phyloP scores from a whole-genome alignment of 768 basidiomycete genomes.

The Fomitopsis serialis region DNA sequence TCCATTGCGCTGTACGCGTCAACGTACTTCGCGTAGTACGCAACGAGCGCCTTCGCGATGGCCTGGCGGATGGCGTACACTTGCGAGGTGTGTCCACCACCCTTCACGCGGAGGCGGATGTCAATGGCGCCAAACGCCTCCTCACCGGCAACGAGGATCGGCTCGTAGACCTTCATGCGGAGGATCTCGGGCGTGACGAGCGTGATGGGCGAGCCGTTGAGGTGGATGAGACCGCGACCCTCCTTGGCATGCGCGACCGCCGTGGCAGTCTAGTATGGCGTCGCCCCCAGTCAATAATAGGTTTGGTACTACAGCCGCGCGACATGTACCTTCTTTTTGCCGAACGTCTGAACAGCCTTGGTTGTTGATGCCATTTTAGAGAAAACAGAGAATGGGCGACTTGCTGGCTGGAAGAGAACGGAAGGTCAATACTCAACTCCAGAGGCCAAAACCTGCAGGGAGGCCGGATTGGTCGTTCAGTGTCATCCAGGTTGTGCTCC shows the following conservation, averaged over 20 bases:
- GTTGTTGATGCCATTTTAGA: conserved; percentile 64
- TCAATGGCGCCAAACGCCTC: conserved; percentile 85
- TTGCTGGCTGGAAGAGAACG: background rate
- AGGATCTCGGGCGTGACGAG: conserved; percentile 94
- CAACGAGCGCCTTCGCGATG: conserved; percentile 95
- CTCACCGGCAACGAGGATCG: conserved; percentile 89
- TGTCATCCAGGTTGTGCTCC: conserved; percentile 32
- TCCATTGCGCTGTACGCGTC: conserved; percentile 97
- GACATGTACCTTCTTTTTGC: conserved; percentile 92
- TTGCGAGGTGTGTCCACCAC: conserved; percentile 99
- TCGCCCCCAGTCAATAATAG: conserved; percentile 1
- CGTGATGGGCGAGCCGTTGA: conserved; percentile 95
- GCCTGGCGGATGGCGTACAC: conserved; percentile 99
- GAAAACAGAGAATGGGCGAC: conserved; percentile 15
- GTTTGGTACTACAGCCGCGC: background rate
- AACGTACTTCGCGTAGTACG: conserved; percentile 98
- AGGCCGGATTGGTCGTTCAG: conserved; percentile 11
- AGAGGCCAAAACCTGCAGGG: too few relatives aligned
- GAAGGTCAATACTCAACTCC: conserved; percentile 4
- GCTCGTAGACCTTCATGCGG: conserved; percentile 97
- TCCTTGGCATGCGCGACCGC: conserved; percentile 96
- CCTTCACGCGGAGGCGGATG: conserved; percentile 96
- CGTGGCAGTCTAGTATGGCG: conserved; percentile 74
- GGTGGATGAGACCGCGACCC: conserved; percentile 92
- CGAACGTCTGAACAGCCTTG: conserved; percentile 98